Evolutionary conservation across 73 alveolate species (phyloP).

Genomic region (Paramecium octaurelia): DNA sequence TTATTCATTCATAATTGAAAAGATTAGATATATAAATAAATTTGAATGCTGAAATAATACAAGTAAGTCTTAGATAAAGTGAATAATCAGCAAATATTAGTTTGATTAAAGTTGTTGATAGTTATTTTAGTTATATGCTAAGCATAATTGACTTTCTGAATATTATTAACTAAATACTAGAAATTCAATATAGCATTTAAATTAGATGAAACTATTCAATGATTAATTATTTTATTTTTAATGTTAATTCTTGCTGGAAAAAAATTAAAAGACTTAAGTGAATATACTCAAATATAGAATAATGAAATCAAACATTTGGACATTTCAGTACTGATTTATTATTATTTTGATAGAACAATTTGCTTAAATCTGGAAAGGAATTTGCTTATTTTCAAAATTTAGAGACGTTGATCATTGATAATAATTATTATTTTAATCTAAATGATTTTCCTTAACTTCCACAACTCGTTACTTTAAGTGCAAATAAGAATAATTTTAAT

Average conservation of each 20-base stretch:
- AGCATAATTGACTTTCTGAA: neutral
- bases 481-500: constrained; percentile 38
- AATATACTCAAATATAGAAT: neutral
- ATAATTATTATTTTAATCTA: constrained; percentile 11
- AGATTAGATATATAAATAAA: too few species aligned
- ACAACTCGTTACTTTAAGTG: neutral
- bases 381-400: neutral
- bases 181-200: neutral
- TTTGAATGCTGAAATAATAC: too few species aligned
- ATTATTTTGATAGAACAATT: neutral
- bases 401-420: constrained; percentile 19
- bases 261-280: neutral
- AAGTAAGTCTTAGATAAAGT: too few species aligned
- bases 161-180: too few species aligned
- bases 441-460: constrained; percentile 23
- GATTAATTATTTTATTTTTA: neutral
- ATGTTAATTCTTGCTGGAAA: constrained; percentile 1
- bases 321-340: neutral
- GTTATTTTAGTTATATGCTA: too few species aligned
- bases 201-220: neutral
- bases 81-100: too few species aligned
- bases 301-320: neutral
- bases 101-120: too few species aligned
- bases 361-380: constrained; percentile 23
- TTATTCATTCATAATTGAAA: too few species aligned